Evolutionary conservation across 1,284 basidiomycete species (phyloP).

Genomic region (Marasmius tenuissimus): DNA sequence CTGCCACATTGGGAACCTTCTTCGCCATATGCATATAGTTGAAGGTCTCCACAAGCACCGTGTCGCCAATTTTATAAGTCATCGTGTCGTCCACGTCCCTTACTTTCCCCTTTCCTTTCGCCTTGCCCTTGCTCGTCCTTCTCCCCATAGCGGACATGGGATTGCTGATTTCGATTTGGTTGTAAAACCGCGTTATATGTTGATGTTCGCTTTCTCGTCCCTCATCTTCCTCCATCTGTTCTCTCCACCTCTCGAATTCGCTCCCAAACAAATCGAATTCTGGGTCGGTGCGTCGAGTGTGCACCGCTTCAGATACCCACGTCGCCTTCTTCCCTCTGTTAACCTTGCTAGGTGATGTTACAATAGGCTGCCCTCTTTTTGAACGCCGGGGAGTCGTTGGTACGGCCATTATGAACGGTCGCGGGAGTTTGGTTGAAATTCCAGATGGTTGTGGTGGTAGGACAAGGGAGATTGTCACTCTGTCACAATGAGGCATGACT

Average conservation of each 20-base stretch:
- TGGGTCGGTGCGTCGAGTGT: slow-evolving; percentile 33
- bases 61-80: slow-evolving; percentile 58
- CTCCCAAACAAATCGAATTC: slow-evolving; percentile 37
- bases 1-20: slow-evolving; percentile 57
- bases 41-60: slow-evolving; percentile 57
- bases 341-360: background rate
- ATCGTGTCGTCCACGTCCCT: slow-evolving; percentile 16
- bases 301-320: background rate
- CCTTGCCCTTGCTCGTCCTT: slow-evolving; percentile 10
- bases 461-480: too few species aligned
- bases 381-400: slow-evolving; percentile 2
- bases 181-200: slow-evolving; percentile 41
- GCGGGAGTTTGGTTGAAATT: background rate
- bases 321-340: background rate
- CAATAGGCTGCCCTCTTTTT: background rate
- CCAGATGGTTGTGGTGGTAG: background rate
- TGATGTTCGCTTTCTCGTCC: slow-evolving; percentile 23
- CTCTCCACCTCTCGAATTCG: slow-evolving; percentile 28
- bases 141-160: slow-evolving; percentile 19
- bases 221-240: slow-evolving; percentile 21
- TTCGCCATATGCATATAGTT: slow-evolving; percentile 33
- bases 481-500: too few species aligned
- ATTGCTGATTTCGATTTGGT: slow-evolving; percentile 29
- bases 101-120: slow-evolving; percentile 9
- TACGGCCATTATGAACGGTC: background rate